Evolutionary conservation across 306 rosid genomes (phyloP), one percentile per base, ranked within the genome.

Genomic region (Rosa multiflora): DNA sequence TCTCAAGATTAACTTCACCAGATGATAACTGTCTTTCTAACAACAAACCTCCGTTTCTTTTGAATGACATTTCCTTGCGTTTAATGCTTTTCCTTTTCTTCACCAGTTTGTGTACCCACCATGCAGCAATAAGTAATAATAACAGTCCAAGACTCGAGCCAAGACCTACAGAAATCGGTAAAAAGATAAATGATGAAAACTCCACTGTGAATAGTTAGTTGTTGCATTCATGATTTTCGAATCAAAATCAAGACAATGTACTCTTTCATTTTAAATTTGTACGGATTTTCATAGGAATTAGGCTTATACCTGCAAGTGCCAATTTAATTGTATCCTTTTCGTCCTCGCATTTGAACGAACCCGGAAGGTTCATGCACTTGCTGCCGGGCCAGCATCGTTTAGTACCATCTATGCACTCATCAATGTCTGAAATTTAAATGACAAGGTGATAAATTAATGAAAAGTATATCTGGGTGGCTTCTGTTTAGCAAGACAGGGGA

Each of bases 1-100:
- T 77, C 26, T 77, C 73, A 12, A 77, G 23, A 20, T 77, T 49
- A 37, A 5, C 74, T 21, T 77, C 80, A 49, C 80, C 73, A 6
- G 74, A 49, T 10, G 66, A 66, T 66, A 67, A 20, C 18, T 67
- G 63, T 13, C 56, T 26, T 21, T 77, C 15, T 10, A 77, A 39
- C 12, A 77, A 20, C 26, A 67, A 67, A 49, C 63, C 66, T 2
- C 80, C 80, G 26, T 77, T 77, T 37, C 67, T 42, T 44, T 75
- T 75, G 58, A 75, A 75, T 17, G 21, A 29, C 13, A 10, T 10
- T 26, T 75, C 2, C 35, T 61, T 75, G 18, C 70, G 70, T 61
- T 61, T 75, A 2, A 23, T 61, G 15, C 3, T 17, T 15, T 61
- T 44, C 56, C 56, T 75, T 29, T 61, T 75, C 58, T 59, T 75